phyloP scores from a whole-genome alignment of 2,329 filamentous ascomycete genomes.

The Exophiala alcalophila region DNA sequence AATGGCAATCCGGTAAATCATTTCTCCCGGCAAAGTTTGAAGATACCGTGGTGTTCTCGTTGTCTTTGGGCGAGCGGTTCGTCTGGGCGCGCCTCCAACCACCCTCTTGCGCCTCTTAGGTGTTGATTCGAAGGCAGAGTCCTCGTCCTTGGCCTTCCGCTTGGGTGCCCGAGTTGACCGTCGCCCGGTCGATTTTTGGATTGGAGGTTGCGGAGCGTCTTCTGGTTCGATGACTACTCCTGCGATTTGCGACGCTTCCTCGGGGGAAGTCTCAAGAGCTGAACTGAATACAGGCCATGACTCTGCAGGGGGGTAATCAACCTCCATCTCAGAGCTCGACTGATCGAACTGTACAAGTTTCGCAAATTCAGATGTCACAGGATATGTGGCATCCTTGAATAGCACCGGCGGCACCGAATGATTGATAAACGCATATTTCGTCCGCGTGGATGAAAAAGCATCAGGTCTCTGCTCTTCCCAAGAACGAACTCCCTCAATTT shows the following conservation, averaged over 20 bases:
- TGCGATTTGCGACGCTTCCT: constrained; percentile 5
- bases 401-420: constrained; percentile 21
- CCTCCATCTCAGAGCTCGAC: constrained; percentile 13
- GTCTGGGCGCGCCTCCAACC: not conserved
- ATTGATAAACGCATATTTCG: constrained; percentile 26
- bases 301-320: constrained; percentile 10
- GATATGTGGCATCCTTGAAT: constrained; percentile 1
- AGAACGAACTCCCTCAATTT: constrained; percentile 53
- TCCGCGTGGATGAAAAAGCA: constrained; percentile 4
- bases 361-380: constrained; percentile 3
- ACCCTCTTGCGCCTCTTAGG: constrained; percentile 15
- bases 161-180: constrained; percentile 10
- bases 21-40: constrained; percentile 16
- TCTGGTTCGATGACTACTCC: constrained; percentile 1
- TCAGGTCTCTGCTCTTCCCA: constrained; percentile 38
- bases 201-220: too few relatives aligned
- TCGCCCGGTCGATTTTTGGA: too few relatives aligned
- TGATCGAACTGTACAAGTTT: constrained; percentile 18
- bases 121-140: constrained; percentile 10
- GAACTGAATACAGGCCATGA: constrained; percentile 23
- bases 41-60: constrained; percentile 15
- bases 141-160: constrained; percentile 15
- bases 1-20: constrained; percentile 38
- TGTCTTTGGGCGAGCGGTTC: not conserved
- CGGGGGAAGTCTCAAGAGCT: constrained; percentile 12